Evolutionary conservation across 768 basidiomycete species (phyloP), one percentile per base, ranked within the genome.

Genomic region (Tricholoma flavovirens): DNA sequence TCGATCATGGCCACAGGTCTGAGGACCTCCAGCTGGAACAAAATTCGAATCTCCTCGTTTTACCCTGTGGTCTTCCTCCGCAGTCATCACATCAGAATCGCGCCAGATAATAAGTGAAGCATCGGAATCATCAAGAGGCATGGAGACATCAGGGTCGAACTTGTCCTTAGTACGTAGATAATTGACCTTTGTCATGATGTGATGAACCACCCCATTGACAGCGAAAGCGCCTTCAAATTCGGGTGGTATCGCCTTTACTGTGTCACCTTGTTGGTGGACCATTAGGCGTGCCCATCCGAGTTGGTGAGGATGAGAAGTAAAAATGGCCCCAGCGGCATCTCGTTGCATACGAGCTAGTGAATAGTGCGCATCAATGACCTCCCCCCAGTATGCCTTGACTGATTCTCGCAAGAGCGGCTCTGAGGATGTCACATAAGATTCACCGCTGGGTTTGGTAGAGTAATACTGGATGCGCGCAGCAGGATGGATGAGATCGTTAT

Each of bases 281-380:
- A 86, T 81, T 60, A 94, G 83, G 19, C 87, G 83, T 15, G 89
- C 90, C 83, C 86, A 88, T 22, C 92, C 92, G 10, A 87, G 74
- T 40, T 79, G 78, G 26, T 75, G 70, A 9, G 76, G 69, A 56
- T 76, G 76, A 46, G 77, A 65, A 51, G 66, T 69, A 36, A 73
- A 76, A 4, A 77, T 62, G 21, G 80, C 78, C 46, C 83, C 78
- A 5, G 82, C 85, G 19, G 77, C 75, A 66, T 87, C 87, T 63
- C 85, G 83, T 24, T 80, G 77, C 77, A 87, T 73, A 38, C 86
- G 80, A 15, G 70, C 69, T 4, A 69, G 68, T 5, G 86, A 81
- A 54, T 78, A 70, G 46, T 79, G 67, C n/a, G 76, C 73, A 54
- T 80, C 74, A 52, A 93, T 75, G 38, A 93, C 90, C 59, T 90